Conservation (phyloP, 2,329 filamentous ascomycete species). For the Podosphaera fusca region DNA sequence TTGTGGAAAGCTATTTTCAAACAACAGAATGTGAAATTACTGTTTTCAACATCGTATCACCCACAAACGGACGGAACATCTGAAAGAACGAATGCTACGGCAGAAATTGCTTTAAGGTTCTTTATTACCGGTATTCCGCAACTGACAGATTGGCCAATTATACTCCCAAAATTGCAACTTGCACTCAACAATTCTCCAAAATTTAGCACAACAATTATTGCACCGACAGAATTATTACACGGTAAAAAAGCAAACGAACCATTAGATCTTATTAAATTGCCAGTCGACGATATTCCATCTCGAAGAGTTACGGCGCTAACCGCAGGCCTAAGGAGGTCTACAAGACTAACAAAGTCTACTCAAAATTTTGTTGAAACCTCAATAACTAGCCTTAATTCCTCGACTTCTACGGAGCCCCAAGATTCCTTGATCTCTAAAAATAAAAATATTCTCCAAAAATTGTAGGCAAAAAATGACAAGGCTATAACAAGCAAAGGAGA, state of each 20-base stretch:
- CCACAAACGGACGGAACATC: not conserved
- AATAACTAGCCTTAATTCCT: not conserved
- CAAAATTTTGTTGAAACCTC: not conserved
- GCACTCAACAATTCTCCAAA: too few species aligned
- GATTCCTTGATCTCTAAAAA: not conserved
- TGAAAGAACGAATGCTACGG: too few species aligned
- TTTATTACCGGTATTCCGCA: too few species aligned
- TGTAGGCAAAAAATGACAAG: not conserved
- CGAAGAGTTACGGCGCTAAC: not conserved
- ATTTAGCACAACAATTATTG: not conserved
- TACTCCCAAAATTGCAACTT: too few species aligned
- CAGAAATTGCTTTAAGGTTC: too few species aligned
- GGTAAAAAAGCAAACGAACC: not conserved
- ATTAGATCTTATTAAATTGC: not conserved
- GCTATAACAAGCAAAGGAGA: not conserved
- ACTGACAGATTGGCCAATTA: too few species aligned
- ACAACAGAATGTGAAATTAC: not conserved
- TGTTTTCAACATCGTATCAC: not conserved
- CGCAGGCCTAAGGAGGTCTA: not conserved
- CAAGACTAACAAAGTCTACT: not conserved
- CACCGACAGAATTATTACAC: not conserved
- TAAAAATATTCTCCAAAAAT: not conserved
- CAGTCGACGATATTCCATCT: not conserved
- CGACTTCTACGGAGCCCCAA: not conserved
- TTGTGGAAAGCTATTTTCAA: not conserved